phyloP scores from a whole-genome alignment of 2,329 filamentous ascomycete genomes.

The Blumeria graminis region DNA sequence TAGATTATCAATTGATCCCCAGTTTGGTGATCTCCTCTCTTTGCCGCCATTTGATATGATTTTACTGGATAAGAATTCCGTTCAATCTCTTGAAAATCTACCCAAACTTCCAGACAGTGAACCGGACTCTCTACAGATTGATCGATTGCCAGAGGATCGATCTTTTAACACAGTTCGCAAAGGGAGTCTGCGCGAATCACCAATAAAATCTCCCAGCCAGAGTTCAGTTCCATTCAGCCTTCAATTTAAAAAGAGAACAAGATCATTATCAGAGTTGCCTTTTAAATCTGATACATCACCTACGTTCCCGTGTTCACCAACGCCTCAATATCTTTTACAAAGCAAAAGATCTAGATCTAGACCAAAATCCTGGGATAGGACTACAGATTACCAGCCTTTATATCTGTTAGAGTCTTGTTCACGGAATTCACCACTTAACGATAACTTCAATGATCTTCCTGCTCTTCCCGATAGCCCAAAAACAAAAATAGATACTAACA shows the following conservation, averaged over 20 bases:
- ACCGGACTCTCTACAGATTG: slow-evolving; percentile 19
- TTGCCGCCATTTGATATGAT: slow-evolving; percentile 34
- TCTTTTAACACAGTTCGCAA: slow-evolving; percentile 6
- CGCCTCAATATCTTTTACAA: slow-evolving; percentile 10
- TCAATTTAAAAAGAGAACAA: slow-evolving; percentile 20
- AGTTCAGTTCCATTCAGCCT: slow-evolving; percentile 26
- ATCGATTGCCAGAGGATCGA: slow-evolving; percentile 9
- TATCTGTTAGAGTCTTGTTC: slow-evolving; percentile 44
- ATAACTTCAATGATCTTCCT: slow-evolving; percentile 19
- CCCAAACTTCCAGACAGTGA: slow-evolving; percentile 35
- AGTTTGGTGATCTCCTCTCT: slow-evolving; percentile 38
- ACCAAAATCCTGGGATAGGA: slow-evolving; percentile 36
- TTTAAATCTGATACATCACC: slow-evolving; percentile 15
- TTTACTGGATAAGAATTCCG: slow-evolving; percentile 18
- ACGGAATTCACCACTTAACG: slow-evolving; percentile 6
- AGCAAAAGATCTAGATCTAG: slow-evolving; percentile 20
- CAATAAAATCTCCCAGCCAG: slow-evolving; percentile 19
- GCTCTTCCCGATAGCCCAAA: slow-evolving; percentile 25
- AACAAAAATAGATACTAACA: slow-evolving; percentile 22
- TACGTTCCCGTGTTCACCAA: not conserved
- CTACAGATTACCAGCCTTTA: slow-evolving; percentile 53
- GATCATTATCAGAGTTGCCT: slow-evolving; percentile 21
- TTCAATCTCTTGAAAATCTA: slow-evolving; percentile 17
- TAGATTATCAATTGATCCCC: slow-evolving; percentile 41
- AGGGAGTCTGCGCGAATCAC: slow-evolving; percentile 10